phyloP scores from a whole-genome alignment of 208 protist species.

The Trypanosoma brucei region DNA sequence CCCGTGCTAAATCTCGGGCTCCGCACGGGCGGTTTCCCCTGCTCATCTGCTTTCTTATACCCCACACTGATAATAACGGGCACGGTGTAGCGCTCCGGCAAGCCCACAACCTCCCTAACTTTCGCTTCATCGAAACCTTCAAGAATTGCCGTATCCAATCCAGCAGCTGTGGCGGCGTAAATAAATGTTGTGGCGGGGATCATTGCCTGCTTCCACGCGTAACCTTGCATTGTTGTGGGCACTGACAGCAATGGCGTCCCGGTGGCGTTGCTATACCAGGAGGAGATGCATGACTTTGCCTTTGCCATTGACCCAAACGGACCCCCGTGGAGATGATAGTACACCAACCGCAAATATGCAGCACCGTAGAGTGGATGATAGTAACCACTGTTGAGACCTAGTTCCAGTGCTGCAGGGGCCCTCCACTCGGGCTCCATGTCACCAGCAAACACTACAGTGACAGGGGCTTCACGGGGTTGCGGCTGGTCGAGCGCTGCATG shows the following conservation, averaged over 20 bases:
- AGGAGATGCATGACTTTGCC: constrained; percentile 45
- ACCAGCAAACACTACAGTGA: constrained; percentile 71
- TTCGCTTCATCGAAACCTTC: constrained; percentile 84
- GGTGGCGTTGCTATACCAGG: constrained; percentile 50
- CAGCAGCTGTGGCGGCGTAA: constrained; percentile 51
- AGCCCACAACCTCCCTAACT: constrained; percentile 52
- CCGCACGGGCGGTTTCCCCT: constrained; percentile 8
- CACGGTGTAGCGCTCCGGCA: constrained; percentile 74
- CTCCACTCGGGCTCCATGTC: constrained; percentile 61
- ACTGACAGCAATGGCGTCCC: constrained; percentile 58
- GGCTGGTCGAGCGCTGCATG: constrained; percentile 59
- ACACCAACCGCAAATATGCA: constrained; percentile 54
- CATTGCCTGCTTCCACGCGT: constrained; percentile 89
- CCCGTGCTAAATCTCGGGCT: constrained; percentile 44
- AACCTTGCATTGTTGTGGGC: constrained; percentile 55
- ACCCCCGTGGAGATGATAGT: constrained; percentile 68
- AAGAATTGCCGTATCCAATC: constrained; percentile 68
- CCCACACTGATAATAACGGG: constrained; percentile 78
- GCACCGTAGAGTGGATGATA: constrained; percentile 45
- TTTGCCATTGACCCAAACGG: constrained; percentile 45
- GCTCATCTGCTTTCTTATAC: constrained; percentile 23
- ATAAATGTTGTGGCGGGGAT: constrained; percentile 78
- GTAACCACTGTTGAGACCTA: constrained; percentile 55
- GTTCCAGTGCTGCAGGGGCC: constrained; percentile 57
- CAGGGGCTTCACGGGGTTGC: constrained; percentile 61